Base-by-base conservation (phyloP, 768 basidiomycete species). In the Rhodotorula diobovata region DNA sequence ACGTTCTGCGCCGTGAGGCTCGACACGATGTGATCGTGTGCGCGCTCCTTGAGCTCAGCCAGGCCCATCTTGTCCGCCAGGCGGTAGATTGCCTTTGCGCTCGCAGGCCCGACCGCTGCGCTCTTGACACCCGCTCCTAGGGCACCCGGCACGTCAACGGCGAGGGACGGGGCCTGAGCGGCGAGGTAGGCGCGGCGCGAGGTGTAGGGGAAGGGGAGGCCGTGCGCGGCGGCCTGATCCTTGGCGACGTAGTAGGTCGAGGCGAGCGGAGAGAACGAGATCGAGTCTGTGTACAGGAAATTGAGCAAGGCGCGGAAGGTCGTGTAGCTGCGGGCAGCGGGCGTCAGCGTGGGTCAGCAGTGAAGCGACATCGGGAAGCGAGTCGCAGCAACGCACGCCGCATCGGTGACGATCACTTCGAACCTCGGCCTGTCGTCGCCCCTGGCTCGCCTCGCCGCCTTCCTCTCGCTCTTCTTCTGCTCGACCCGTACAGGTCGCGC, bases 281-380 rank as follows among this genome's bases (percentile, higher is more conserved):
- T 80, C 37, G 54, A 39, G 71, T 83, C 82, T 67, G 82, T 82
- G 74, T 83, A 83, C 34, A 83, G 77, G 74, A 79, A 83, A 76
- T 81, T 80, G 4, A 83, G 67, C 0, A 83, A 76, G 9, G 81
- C 80, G 71, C 79, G 80, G 78, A 80, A 83, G 2, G 82, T 82
- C 37, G 77, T 72, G 79, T 81, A 82, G 6, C 81, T 79, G 20
- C 78, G 77, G 9, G 14, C 16, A 21, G 4, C 25, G 4, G 25
- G 8, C n/a, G 48, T 63, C 48, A 50, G 34, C 25, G n/a, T n/a
- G n/a, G n/a, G n/a, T n/a, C n/a, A n/a, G n/a, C n/a, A n/a, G n/a
- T n/a, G n/a, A n/a, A n/a, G n/a, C n/a, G n/a, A n/a, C n/a, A n/a
- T n/a, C n/a, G n/a, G 14, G 41, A 48, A n/a, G 15, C 6, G 32